Evolutionary conservation across 495 filamentous ascomycete genomes (phyloP).

Genomic region (Trichoderma erinaceum): DNA sequence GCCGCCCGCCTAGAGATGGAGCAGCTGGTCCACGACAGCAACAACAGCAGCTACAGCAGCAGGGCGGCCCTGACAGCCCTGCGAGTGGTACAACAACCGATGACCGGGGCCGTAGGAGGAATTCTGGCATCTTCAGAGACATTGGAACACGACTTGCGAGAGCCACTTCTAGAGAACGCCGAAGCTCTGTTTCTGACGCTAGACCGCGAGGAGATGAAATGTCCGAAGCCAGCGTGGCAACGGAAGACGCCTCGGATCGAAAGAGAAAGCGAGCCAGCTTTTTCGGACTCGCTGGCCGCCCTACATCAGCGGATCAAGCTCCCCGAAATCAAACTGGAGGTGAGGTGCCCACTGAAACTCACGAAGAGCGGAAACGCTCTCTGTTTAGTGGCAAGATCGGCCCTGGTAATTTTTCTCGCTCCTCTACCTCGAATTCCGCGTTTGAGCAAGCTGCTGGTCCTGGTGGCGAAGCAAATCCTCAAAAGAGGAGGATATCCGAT

Average conservation of each 20-base stretch:
- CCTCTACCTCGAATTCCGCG: neutral
- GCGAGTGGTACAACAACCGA: constrained; percentile 9
- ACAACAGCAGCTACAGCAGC: constrained; percentile 16
- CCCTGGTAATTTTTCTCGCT: neutral
- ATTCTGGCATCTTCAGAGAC: constrained; percentile 35
- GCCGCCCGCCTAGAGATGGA: constrained; percentile 24
- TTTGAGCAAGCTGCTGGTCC: neutral
- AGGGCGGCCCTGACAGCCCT: constrained; percentile 16
- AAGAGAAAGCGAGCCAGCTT: constrained; percentile 23
- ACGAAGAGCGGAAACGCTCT: constrained; percentile 8
- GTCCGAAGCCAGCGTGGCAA: constrained; percentile 29
- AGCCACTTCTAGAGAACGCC: constrained; percentile 26
- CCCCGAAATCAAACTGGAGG: neutral
- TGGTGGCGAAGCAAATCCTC: neutral
- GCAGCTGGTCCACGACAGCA: constrained; percentile 19
- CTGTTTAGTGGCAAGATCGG: neutral
- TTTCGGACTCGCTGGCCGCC: neutral
- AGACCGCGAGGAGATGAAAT: constrained; percentile 29
- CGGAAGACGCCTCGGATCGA: constrained; percentile 31
- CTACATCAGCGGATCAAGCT: neutral
- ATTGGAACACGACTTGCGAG: constrained; percentile 30
- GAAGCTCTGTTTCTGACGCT: constrained; percentile 18
- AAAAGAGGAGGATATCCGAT: constrained; percentile 2
- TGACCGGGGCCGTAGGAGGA: constrained; percentile 25
- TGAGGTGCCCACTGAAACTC: neutral